A percentile compares a stretch with the other conserved stretches of the same genome.
Conservation (phyloP, 2,329 filamentous ascomycete species). For the Ploettnerulaceae sp. region DNA sequence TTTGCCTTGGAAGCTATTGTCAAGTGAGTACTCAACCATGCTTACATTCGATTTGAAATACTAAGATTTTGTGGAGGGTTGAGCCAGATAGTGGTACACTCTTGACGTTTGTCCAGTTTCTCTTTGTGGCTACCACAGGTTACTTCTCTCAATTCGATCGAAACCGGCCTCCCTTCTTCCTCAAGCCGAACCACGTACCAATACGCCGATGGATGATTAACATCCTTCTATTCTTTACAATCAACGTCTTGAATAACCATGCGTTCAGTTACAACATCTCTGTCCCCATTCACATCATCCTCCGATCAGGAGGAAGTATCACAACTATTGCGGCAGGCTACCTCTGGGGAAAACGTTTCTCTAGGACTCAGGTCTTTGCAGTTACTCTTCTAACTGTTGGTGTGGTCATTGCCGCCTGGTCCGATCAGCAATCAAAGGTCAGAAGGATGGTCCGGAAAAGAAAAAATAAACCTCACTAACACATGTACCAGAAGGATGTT, state of each 20-base stretch:
- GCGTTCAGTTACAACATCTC: constrained; percentile 97
- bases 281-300: constrained; percentile 92
- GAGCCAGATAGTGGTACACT: constrained; percentile 85
- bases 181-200: constrained; percentile 75
- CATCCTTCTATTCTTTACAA: constrained; percentile 83
- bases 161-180: constrained; percentile 62
- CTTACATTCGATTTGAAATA: neutral
- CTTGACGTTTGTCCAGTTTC: constrained; percentile 83
- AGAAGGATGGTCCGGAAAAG: neutral
- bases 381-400: constrained; percentile 81
- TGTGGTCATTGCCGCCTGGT: constrained; percentile 83
- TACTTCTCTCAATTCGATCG: constrained; percentile 70
- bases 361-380: constrained; percentile 71
- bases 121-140: constrained; percentile 74
- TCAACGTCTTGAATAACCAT: constrained; percentile 96
- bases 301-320: constrained; percentile 91
- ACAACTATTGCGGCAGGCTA: constrained; percentile 92
- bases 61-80: constrained; percentile 49
- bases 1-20: constrained; percentile 94
- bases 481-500: constrained; percentile 22
- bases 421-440: constrained; percentile 82
- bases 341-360: constrained; percentile 80
- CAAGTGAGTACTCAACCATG: constrained; percentile 57
- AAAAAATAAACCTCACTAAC: constrained; percentile 13
- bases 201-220: constrained; percentile 82